Evolutionary conservation across 768 basidiomycete genomes (phyloP).

Genomic region (Boletellus ananas): DNA sequence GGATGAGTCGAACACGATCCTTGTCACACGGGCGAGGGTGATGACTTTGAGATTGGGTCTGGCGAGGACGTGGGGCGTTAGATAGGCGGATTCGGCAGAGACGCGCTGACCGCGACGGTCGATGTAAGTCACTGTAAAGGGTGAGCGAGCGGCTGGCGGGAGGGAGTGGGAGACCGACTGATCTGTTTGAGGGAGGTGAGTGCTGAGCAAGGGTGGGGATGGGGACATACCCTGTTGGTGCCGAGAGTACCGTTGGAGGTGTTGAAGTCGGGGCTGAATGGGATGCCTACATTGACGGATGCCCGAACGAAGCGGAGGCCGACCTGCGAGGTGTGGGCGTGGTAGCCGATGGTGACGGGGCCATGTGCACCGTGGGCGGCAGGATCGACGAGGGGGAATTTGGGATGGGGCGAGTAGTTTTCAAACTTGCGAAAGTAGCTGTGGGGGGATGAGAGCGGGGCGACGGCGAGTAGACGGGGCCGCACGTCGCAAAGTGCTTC

Average conservation of each 20-base stretch:
- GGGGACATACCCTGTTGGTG: slow-evolving; percentile 48
- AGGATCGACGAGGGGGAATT: slow-evolving; percentile 47
- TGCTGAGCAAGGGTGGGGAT: not conserved
- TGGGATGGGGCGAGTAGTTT: slow-evolving; percentile 46
- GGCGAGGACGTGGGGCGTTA: slow-evolving; percentile 58
- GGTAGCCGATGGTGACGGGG: slow-evolving; percentile 58
- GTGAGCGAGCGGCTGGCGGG: not conserved
- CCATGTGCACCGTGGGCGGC: slow-evolving; percentile 48
- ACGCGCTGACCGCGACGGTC: slow-evolving; percentile 49
- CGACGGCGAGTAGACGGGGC: not conserved
- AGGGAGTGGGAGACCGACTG: slow-evolving; percentile 31
- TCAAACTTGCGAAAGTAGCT: slow-evolving; percentile 77
- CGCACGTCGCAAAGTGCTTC: slow-evolving; percentile 50
- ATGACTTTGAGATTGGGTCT: slow-evolving; percentile 65
- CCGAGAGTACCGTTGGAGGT: slow-evolving; percentile 55
- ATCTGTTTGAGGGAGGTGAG: slow-evolving; percentile 28
- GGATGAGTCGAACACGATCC: slow-evolving; percentile 49
- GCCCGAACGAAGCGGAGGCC: slow-evolving; percentile 54
- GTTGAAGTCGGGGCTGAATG: slow-evolving; percentile 53
- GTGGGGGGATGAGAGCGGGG: not conserved
- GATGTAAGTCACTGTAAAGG: slow-evolving; percentile 60
- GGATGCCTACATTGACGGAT: slow-evolving; percentile 48
- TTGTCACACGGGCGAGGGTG: slow-evolving; percentile 53
- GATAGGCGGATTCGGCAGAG: slow-evolving; percentile 63
- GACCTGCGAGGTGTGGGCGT: slow-evolving; percentile 42